These are phyloP conservation scores for Strobilomyces dryophilus DNA, from an alignment of 768 basidiomycete genomes.

Conservation along the genomic window DNA sequence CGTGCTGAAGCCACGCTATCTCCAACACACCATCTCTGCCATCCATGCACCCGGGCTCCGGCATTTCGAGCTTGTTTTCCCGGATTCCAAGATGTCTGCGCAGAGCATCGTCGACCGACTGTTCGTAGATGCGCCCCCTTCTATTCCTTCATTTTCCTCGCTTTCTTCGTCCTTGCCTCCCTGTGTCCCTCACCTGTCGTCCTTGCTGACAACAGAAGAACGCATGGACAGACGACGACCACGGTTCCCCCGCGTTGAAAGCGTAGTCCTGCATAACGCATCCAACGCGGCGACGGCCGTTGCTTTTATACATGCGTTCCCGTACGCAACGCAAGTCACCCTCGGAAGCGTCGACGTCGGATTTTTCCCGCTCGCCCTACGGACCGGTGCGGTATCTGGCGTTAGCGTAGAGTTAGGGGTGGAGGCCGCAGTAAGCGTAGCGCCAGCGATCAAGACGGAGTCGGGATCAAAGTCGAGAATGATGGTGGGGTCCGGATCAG, in stretches of 20 bases:
- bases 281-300: slow-evolving; percentile 22
- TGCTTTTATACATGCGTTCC: slow-evolving; percentile 27
- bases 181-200: background rate
- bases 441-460: background rate
- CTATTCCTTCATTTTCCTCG: background rate
- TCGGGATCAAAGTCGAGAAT: slow-evolving; percentile 1
- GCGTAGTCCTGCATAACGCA: slow-evolving; percentile 24
- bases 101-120: slow-evolving; percentile 25
- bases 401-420: background rate
- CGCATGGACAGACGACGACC: slow-evolving; percentile 13
- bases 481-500: background rate
- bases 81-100: slow-evolving; percentile 26
- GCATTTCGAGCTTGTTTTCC: slow-evolving; percentile 32
- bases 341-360: slow-evolving; percentile 27
- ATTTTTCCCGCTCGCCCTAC: slow-evolving; percentile 17
- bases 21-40: slow-evolving; percentile 28
- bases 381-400: slow-evolving; percentile 1
- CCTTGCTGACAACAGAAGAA: background rate
- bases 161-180: background rate
- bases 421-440: background rate
- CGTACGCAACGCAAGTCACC: slow-evolving; percentile 14
- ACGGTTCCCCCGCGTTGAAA: slow-evolving; percentile 27
- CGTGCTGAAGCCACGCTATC: slow-evolving; percentile 29
- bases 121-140: slow-evolving; percentile 13
- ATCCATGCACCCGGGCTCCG: slow-evolving; percentile 27